These are phyloP conservation scores for Clarireedia monteithiana DNA, from an alignment of 2,329 filamentous ascomycete genomes.

Conservation along the genomic window DNA sequence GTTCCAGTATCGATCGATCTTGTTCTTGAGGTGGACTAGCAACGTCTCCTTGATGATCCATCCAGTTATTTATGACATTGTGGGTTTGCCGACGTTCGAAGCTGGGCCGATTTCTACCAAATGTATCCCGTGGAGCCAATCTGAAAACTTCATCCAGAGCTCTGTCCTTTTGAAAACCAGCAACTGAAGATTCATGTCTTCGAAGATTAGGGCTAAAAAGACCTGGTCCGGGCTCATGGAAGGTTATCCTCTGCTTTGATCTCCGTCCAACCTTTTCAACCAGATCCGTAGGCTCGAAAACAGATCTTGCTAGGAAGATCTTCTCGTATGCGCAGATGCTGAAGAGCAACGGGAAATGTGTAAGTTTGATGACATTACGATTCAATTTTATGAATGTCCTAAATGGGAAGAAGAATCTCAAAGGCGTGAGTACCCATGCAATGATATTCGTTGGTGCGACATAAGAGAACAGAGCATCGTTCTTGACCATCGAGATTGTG, in stretches of 20 bases:
- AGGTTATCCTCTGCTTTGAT: constrained; percentile 44
- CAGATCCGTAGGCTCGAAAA: constrained; percentile 78
- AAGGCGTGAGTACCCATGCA: constrained; percentile 79
- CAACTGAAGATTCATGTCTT: constrained; percentile 76
- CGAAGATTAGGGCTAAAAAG: constrained; percentile 68
- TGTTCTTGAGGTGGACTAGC: constrained; percentile 52
- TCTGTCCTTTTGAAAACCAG: constrained; percentile 81
- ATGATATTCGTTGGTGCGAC: constrained; percentile 86
- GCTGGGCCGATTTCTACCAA: constrained; percentile 50
- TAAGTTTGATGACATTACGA: constrained; percentile 82
- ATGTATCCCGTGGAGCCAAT: constrained; percentile 56
- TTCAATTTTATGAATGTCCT: constrained; percentile 78
- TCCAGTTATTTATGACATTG: constrained; percentile 83
- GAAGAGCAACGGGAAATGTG: constrained; percentile 82
- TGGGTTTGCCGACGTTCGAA: constrained; percentile 66
- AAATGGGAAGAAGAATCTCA: constrained; percentile 74
- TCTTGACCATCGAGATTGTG: constrained; percentile 96
- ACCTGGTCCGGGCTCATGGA: constrained; percentile 45
- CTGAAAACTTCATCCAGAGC: constrained; percentile 90
- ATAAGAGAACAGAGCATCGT: constrained; percentile 92
- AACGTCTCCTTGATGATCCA: constrained; percentile 59
- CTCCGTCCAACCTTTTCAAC: constrained; percentile 60
- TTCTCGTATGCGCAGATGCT: constrained; percentile 84
- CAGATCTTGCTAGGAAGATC: constrained; percentile 62
- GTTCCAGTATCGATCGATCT: constrained; percentile 48